Percentiles rank a stretch among this genome's conserved stretches.
Conservation (phyloP, 1,284 basidiomycete species). For the Neolentinus lepideus region DNA sequence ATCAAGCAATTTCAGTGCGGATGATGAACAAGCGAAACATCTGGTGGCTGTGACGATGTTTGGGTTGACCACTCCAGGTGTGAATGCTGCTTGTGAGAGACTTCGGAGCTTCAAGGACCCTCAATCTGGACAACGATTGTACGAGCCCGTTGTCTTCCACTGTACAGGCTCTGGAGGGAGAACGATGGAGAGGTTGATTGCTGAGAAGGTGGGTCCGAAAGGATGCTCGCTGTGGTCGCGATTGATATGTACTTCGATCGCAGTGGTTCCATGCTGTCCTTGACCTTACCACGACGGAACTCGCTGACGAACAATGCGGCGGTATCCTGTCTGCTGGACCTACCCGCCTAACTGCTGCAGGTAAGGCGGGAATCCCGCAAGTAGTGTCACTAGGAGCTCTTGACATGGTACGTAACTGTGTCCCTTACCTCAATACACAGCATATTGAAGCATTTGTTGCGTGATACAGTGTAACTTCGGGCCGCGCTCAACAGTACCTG, state of each 20-base stretch:
- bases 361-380: not conserved
- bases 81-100: not conserved
- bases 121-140: not conserved
- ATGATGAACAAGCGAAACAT: not conserved
- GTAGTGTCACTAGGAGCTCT: not conserved
- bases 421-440: not conserved
- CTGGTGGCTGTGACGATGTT: conserved; percentile 1
- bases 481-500: not conserved
- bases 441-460: not conserved
- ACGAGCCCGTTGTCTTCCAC: conserved; percentile 3
- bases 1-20: not conserved
- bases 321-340: not conserved
- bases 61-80: conserved; percentile 1
- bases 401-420: not conserved
- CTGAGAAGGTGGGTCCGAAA: not conserved
- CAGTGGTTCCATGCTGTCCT: conserved; percentile 1
- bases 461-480: not conserved
- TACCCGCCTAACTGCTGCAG: not conserved
- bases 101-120: not conserved
- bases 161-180: conserved; percentile 1
- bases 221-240: not conserved
- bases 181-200: conserved; percentile 3
- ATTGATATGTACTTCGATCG: not conserved
- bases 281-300: not conserved
- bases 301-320: conserved; percentile 1